Evolutionary conservation across 2,329 filamentous ascomycete species (phyloP), one percentile per base, ranked within the genome.

Genomic region (Botrytis medusae): DNA sequence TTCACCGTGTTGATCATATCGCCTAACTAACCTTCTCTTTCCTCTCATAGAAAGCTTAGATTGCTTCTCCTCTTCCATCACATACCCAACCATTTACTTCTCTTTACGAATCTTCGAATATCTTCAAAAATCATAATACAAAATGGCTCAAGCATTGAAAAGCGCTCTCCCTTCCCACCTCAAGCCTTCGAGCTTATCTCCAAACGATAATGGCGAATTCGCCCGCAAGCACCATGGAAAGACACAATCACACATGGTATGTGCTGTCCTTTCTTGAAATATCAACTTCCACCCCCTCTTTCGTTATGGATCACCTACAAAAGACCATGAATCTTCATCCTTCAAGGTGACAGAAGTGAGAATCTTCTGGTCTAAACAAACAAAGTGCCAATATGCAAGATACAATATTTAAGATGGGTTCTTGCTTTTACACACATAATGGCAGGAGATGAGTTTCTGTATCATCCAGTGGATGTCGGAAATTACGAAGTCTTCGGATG

Each of bases 141-240:
- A 51, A 60, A 95, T 95, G 92, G 90, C 92, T 77, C 87, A 89
- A 81, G 86, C 86, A 79, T 85, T 90, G 79, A 94, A 89, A 86
- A 90, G 89, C 84, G 92, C 93, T 77, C 86, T 98, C 79, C 94
- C 95, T 77, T 87, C 92, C 61, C 95, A 97, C 87, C 88, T 98
- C 80, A 95, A 94, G 74, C 74, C 76, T 22, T 80, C 81, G 46
- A 78, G 77, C 63, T 76, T 81, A 32, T 65, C 51, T 37, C 81
- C 80, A 74, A 82, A 82, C 77, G 84, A 82, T 76, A 81, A 82
- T 32, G 84, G 82, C 78, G 86, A 83, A 75, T 84, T 90, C 77
- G 84, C 87, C 79, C 86, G 87, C 78, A 90, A 91, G 82, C 93
- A 93, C 82, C 92, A 95, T 83, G 92, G 92, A 85, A 95, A 95